These are phyloP conservation scores for Tetracladium setigerum DNA, from an alignment of 495 filamentous ascomycete species.

Conservation along the genomic window DNA sequence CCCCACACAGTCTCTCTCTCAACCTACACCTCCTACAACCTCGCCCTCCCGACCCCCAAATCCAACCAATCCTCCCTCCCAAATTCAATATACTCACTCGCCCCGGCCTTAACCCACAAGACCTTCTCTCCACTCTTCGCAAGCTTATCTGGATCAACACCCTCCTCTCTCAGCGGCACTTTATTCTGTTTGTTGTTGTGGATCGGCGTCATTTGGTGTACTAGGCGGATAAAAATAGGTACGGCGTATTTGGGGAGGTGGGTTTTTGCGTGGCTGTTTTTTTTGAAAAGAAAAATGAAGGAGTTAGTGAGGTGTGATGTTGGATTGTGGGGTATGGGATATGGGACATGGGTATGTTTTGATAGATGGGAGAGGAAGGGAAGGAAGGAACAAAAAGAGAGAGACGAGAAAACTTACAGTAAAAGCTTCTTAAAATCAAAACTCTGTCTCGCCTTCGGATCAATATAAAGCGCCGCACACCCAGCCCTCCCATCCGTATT, in stretches of 20 bases:
- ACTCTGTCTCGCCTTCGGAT: slow-evolving; percentile 27
- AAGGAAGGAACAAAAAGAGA: background rate
- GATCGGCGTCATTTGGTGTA: slow-evolving; percentile 50
- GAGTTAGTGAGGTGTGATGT: slow-evolving; percentile 9
- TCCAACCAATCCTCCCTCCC: slow-evolving; percentile 48
- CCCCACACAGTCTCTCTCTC: background rate
- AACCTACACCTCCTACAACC: slow-evolving; percentile 28
- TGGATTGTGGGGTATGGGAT: slow-evolving; percentile 4
- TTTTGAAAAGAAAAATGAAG: slow-evolving; percentile 4
- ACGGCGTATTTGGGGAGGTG: slow-evolving; percentile 69
- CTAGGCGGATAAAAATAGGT: slow-evolving; percentile 63
- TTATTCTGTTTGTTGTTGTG: slow-evolving; percentile 88
- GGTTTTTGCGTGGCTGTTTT: slow-evolving; percentile 37
- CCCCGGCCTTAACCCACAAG: slow-evolving; percentile 48
- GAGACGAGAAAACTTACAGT: slow-evolving; percentile 23
- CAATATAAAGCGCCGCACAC: slow-evolving; percentile 47
- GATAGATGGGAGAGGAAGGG: background rate
- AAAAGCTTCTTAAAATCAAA: slow-evolving; percentile 50
- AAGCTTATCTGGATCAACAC: slow-evolving; percentile 53
- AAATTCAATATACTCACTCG: slow-evolving; percentile 48
- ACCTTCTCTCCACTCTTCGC: slow-evolving; percentile 40
- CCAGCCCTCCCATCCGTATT: slow-evolving; percentile 66
- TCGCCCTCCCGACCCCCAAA: slow-evolving; percentile 41
- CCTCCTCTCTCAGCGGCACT: slow-evolving; percentile 61
- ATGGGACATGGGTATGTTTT: background rate